These are phyloP conservation scores for Breynia disticha DNA, from an alignment of 441 rosid genomes.

Conservation along the genomic window DNA sequence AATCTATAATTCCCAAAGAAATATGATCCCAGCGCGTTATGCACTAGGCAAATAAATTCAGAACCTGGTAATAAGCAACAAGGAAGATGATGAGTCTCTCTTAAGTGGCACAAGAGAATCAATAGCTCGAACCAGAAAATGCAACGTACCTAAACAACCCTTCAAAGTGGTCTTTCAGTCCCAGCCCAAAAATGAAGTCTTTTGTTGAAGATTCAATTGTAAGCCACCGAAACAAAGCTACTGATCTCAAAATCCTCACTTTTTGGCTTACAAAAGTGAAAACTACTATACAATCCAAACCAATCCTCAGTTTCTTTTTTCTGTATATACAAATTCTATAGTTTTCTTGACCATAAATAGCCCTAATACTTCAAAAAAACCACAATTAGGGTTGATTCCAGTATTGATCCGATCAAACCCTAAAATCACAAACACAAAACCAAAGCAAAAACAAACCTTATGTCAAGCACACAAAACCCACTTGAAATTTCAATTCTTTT, in stretches of 20 bases:
- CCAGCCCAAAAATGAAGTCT: background rate
- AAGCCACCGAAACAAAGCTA: conserved; percentile 14
- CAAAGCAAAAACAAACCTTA: conserved; percentile 16
- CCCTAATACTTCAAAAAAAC: conserved; percentile 35
- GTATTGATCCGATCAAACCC: conserved; percentile 50
- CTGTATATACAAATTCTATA: conserved; percentile 16
- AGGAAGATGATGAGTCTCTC: conserved; percentile 23
- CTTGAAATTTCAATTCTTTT: conserved; percentile 9
- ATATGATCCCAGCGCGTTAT: conserved; percentile 6
- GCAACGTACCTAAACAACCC: conserved; percentile 13
- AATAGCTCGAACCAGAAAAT: conserved; percentile 13
- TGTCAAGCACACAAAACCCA: conserved; percentile 21
- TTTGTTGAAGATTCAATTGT: conserved; percentile 15
- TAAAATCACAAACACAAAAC: conserved; percentile 13
- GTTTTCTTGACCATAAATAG: conserved; percentile 18
- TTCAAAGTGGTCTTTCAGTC: background rate
- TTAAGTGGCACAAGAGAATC: conserved; percentile 14
- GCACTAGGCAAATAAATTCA: conserved; percentile 12
- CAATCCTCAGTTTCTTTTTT: conserved; percentile 12
- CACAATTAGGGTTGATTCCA: conserved; percentile 38
- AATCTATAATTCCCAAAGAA: conserved; percentile 8
- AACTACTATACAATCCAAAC: conserved; percentile 18
- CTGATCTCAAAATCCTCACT: conserved; percentile 21
- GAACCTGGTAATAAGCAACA: conserved; percentile 41
- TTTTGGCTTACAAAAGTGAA: conserved; percentile 3